Evolutionary conservation across 2,329 filamentous ascomycete species (phyloP).

Genomic region (Pseudogymnoascus sp.): DNA sequence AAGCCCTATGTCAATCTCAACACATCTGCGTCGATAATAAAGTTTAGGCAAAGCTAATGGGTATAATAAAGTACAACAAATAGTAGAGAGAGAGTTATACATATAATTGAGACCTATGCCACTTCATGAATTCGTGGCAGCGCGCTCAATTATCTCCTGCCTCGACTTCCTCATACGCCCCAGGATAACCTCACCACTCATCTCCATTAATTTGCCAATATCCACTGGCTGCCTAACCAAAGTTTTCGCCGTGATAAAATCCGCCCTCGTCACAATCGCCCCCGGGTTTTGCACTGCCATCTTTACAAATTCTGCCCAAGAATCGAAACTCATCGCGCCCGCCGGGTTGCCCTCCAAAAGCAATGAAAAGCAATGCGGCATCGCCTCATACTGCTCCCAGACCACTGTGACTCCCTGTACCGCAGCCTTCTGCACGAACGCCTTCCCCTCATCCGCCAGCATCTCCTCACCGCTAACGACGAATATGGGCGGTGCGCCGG

Average conservation of each 20-base stretch:
- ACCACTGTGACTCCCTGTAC: conserved; percentile 53
- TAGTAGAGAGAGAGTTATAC: background rate
- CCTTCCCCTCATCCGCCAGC: conserved; percentile 59
- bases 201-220: conserved; percentile 38
- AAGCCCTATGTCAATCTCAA: background rate
- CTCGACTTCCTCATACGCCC: conserved; percentile 32
- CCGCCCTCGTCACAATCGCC: conserved; percentile 33
- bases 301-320: conserved; percentile 51
- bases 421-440: conserved; percentile 50
- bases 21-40: background rate
- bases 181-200: conserved; percentile 38
- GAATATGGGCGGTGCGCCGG: conserved; percentile 56
- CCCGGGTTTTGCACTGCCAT: conserved; percentile 26
- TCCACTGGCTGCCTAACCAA: conserved; percentile 42
- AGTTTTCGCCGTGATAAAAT: conserved; percentile 43
- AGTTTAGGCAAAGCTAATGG: background rate
- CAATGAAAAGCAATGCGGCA: conserved; percentile 69
- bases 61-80: background rate
- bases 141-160: conserved; percentile 17
- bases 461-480: conserved; percentile 65
- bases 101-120: background rate
- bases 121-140: background rate
- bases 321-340: conserved; percentile 45
- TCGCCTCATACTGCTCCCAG: conserved; percentile 69
- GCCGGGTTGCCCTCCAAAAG: conserved; percentile 43